Conservation (phyloP, 1,139 yeast species). For the Groenewaldozyma sp. region DNA sequence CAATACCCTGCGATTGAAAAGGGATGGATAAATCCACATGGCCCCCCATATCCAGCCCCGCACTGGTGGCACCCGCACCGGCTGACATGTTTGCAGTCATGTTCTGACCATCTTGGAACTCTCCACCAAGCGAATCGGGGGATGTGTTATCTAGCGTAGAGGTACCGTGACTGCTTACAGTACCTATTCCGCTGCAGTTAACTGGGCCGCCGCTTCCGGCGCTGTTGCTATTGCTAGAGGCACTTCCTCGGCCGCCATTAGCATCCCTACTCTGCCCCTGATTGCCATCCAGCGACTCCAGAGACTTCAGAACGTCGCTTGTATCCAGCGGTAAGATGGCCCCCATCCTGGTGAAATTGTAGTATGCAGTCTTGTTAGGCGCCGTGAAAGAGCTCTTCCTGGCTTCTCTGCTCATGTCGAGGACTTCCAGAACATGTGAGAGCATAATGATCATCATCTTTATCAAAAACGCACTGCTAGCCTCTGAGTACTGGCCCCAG, state of each 20-base stretch:
- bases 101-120: not conserved
- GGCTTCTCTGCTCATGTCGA: conserved; percentile 4
- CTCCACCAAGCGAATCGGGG: not conserved
- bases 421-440: conserved; percentile 5
- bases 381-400: not conserved
- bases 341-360: conserved; percentile 6
- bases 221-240: not conserved
- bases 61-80: not conserved
- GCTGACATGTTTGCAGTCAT: not conserved
- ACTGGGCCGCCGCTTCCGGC: no score
- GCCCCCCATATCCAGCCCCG: conserved; percentile 10
- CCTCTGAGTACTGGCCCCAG: not conserved
- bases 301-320: conserved; percentile 11
- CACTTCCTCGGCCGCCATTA: not conserved
- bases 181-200: no score
- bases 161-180: no score
- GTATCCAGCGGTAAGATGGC: conserved; percentile 15
- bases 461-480: not conserved
- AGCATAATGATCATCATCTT: conserved; percentile 5
- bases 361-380: not conserved
- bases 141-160: not conserved
- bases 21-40: no score
- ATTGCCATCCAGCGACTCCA: not conserved
- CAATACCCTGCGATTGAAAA: not conserved
- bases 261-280: no score